Evolutionary conservation across 805 yeast species (phyloP).

Genomic region (Metschnikowia noctiluminum): DNA sequence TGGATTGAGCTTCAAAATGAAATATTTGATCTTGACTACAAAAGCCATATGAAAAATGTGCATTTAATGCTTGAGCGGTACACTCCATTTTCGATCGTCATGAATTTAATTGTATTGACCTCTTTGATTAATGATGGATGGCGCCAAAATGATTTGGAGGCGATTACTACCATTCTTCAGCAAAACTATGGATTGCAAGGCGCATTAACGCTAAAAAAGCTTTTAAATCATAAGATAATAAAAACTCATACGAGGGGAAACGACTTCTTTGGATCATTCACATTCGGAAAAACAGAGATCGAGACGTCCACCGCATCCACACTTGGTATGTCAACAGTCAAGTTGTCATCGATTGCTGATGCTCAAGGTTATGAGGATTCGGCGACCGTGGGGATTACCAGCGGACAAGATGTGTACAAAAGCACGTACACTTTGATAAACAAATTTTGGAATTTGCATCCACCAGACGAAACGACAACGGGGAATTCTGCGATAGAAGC

Average conservation of each 20-base stretch:
- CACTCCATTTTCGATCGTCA: conserved; percentile 37
- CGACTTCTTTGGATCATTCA: conserved; percentile 24
- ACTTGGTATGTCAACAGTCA: background rate
- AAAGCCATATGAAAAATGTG: conserved; percentile 25
- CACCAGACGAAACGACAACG: conserved; percentile 30
- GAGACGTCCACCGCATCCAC: conserved; percentile 16
- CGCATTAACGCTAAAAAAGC: conserved; percentile 43
- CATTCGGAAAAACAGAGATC: conserved; percentile 15
- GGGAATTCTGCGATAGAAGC: conserved; percentile 10
- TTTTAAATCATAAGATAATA: conserved; percentile 48
- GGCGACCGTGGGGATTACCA: conserved; percentile 29
- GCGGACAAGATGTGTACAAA: conserved; percentile 24
- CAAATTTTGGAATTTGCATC: conserved; percentile 48
- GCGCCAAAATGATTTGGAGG: conserved; percentile 56
- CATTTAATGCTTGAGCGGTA: conserved; percentile 40
- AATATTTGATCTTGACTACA: conserved; percentile 46
- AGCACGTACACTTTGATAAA: conserved; percentile 37
- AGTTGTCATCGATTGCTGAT: conserved; percentile 3
- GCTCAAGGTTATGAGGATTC: conserved; percentile 18
- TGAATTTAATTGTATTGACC: conserved; percentile 55
- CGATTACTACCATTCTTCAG: conserved; percentile 51
- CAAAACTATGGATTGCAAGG: conserved; percentile 64
- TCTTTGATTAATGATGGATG: conserved; percentile 68
- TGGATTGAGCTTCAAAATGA: conserved; percentile 68
- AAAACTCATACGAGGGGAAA: conserved; percentile 24